Percentiles rank a stretch among this genome's conserved stretches.
Evolutionary conservation across 176 grass and related monocot species (phyloP).

Genomic region (Alopecurus myosuroides): DNA sequence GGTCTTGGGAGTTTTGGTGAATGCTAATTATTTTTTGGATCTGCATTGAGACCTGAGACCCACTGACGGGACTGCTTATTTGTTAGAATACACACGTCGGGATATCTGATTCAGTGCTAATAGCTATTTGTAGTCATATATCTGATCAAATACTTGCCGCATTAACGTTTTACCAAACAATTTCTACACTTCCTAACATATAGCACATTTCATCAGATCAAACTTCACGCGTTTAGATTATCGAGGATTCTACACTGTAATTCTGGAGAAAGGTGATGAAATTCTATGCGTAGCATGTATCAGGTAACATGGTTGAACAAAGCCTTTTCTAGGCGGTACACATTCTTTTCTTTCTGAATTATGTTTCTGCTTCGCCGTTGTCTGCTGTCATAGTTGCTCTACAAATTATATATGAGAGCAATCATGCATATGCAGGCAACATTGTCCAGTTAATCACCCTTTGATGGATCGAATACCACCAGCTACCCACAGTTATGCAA

Average conservation of each 20-base stretch:
- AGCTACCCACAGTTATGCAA: background rate
- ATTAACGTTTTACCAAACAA: background rate
- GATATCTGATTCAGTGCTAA: background rate
- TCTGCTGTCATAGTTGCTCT: background rate
- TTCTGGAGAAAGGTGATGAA: slow-evolving; percentile 70
- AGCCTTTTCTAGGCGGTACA: background rate
- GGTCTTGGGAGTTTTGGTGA: background rate
- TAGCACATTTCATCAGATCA: slow-evolving; percentile 39
- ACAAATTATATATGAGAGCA: background rate
- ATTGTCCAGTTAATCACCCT: background rate
- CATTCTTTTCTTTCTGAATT: background rate
- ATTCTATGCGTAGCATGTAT: slow-evolving; percentile 57
- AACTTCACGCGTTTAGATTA: slow-evolving; percentile 70
- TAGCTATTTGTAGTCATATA: background rate
- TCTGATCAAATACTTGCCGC: background rate
- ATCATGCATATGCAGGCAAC: background rate
- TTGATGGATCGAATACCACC: background rate
- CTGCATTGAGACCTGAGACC: background rate
- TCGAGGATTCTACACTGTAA: slow-evolving; percentile 70
- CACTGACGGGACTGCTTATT: background rate
- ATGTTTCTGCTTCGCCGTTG: background rate
- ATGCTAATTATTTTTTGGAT: background rate
- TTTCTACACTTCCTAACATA: background rate
- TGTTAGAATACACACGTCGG: background rate
- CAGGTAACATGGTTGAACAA: slow-evolving; percentile 39